phyloP scores from a whole-genome alignment of 2,329 filamentous ascomycete genomes.

The Rhytidhysteron rufulum region DNA sequence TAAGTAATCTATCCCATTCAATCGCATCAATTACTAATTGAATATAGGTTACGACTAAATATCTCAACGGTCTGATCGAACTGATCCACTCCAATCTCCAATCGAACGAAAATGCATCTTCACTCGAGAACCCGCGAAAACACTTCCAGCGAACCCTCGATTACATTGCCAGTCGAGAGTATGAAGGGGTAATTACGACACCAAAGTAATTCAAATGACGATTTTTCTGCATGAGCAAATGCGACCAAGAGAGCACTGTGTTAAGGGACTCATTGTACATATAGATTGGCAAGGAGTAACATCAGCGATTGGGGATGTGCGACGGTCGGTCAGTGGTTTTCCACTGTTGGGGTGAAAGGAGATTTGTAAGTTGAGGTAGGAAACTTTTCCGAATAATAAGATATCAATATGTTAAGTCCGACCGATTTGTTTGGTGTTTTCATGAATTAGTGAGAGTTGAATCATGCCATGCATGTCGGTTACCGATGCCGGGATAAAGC shows the following conservation, averaged over 20 bases:
- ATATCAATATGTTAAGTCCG: too few species aligned
- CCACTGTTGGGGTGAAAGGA: neutral
- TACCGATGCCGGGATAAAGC: too few species aligned
- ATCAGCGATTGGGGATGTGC: neutral
- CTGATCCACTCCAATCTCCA: slow-evolving; percentile 95
- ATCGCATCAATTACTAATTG: slow-evolving; percentile 6
- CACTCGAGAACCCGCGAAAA: slow-evolving; percentile 82
- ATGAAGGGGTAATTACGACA: slow-evolving; percentile 82
- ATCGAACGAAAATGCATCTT: slow-evolving; percentile 76
- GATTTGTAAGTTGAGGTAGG: neutral
- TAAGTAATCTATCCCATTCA: slow-evolving; percentile 35
- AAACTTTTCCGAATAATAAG: too few species aligned
- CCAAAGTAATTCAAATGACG: slow-evolving; percentile 46
- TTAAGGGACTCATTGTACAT: neutral
- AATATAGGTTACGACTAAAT: slow-evolving; percentile 82
- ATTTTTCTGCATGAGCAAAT: too few species aligned
- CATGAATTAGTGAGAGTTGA: too few species aligned
- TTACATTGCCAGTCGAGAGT: slow-evolving; percentile 86
- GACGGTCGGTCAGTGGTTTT: neutral
- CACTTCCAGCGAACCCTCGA: slow-evolving; percentile 95
- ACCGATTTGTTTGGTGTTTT: too few species aligned
- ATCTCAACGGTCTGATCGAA: slow-evolving; percentile 95
- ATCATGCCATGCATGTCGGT: too few species aligned
- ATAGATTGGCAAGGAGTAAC: neutral
- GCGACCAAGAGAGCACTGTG: too few species aligned